phyloP scores from a whole-genome alignment of 1,284 basidiomycete genomes.

The Cryptococcus sp. region DNA sequence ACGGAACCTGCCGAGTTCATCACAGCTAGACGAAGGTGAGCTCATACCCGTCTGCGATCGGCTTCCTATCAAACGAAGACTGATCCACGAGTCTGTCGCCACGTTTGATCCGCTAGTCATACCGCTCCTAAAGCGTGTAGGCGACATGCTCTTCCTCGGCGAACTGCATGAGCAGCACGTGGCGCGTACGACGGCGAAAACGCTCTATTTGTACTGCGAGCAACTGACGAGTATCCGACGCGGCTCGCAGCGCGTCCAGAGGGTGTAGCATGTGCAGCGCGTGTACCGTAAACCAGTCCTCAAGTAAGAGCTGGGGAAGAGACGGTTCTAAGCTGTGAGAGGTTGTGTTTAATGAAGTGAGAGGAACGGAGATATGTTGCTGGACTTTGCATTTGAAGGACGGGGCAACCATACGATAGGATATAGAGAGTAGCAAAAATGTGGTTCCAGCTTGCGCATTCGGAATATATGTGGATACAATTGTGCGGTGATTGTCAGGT shows the following conservation, averaged over 20 bases:
- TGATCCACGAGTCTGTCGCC: background rate
- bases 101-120: slow-evolving; percentile 15
- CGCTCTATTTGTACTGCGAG: slow-evolving; percentile 24
- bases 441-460: too few species aligned
- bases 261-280: too few species aligned
- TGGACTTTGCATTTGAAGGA: too few species aligned
- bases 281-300: too few species aligned
- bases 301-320: too few species aligned
- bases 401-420: too few species aligned
- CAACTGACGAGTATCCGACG: slow-evolving; percentile 18
- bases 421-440: too few species aligned
- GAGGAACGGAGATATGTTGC: too few species aligned
- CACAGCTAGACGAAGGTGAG: slow-evolving; percentile 13
- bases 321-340: too few species aligned
- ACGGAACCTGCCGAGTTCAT: background rate
- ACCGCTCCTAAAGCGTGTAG: slow-evolving; percentile 26
- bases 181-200: slow-evolving; percentile 20
- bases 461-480: too few species aligned
- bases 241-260: background rate
- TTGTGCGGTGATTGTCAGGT: too few species aligned
- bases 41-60: background rate
- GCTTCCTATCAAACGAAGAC: background rate
- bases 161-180: slow-evolving; percentile 31
- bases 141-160: slow-evolving; percentile 29
- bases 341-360: too few species aligned